A percentile compares a stretch with the other conserved stretches of the same genome.
Conservation (phyloP, 306 rosid species). For the Pterocarpus santalinus region DNA sequence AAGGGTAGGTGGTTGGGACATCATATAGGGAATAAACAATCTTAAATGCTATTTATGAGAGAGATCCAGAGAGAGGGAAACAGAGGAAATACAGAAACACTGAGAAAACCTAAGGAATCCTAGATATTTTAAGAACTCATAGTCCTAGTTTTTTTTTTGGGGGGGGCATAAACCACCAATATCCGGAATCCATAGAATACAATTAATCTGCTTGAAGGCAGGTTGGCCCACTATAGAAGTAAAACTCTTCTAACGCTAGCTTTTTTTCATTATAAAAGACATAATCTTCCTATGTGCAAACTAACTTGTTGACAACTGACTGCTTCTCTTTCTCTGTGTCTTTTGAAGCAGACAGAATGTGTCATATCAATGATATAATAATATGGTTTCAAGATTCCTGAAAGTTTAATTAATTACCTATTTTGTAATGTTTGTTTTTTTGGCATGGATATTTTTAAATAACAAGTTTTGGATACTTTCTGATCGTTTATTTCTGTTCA, state of each 20-base stretch:
- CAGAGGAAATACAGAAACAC: constrained; percentile 6
- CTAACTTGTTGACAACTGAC: background rate
- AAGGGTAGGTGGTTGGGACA: background rate
- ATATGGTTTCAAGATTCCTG: background rate
- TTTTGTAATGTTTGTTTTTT: constrained; percentile 43
- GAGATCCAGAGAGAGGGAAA: constrained; percentile 6
- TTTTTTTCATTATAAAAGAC: background rate
- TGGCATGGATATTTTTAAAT: constrained; percentile 1
- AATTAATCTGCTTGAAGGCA: no score
- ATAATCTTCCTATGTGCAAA: background rate
- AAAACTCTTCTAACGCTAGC: no score
- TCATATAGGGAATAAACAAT: background rate
- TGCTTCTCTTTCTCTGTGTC: background rate
- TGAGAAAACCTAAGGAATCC: background rate
- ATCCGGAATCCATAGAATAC: no score
- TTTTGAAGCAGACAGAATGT: background rate
- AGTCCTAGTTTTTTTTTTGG: background rate
- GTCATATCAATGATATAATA: background rate
- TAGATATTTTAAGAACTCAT: background rate
- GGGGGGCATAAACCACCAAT: no score
- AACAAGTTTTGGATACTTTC: constrained; percentile 45
- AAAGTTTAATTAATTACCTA: background rate
- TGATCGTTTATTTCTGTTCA: constrained; percentile 70
- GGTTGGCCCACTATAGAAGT: no score
- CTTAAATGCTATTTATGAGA: background rate